Evolutionary conservation across 2,329 filamentous ascomycete species (phyloP).

Genomic region (Malbranchea cinnamomea): DNA sequence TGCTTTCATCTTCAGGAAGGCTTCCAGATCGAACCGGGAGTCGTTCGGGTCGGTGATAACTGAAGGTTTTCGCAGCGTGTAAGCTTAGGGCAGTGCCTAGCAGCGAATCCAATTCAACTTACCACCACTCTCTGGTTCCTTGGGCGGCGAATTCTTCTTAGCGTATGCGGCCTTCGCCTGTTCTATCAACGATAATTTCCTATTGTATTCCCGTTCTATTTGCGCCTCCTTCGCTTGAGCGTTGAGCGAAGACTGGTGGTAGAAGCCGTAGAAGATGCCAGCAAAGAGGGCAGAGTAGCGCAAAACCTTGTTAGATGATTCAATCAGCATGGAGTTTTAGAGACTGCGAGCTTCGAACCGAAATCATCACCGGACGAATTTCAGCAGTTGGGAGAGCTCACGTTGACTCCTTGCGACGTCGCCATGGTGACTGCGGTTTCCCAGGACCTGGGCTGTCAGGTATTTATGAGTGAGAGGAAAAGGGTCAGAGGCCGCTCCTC

Average conservation of each 20-base stretch:
- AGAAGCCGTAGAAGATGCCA: conserved; percentile 90
- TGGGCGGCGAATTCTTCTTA: conserved; percentile 51
- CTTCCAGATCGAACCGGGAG: conserved; percentile 88
- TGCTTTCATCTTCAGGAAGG: conserved; percentile 53
- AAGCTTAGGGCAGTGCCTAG: background rate
- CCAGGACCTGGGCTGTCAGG: conserved; percentile 29
- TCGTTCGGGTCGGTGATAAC: conserved; percentile 64
- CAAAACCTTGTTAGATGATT: conserved; percentile 56
- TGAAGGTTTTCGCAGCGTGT: conserved; percentile 18
- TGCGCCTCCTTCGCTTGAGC: conserved; percentile 54
- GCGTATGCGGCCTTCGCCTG: conserved; percentile 84
- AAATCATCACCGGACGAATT: too few relatives aligned
- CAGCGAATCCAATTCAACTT: conserved; percentile 4
- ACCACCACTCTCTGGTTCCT: conserved; percentile 20
- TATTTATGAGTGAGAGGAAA: conserved; percentile 22
- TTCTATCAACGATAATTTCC: conserved; percentile 81
- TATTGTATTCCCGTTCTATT: conserved; percentile 69
- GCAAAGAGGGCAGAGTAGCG: conserved; percentile 88
- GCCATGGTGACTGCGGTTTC: conserved; percentile 45
- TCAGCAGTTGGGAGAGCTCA: conserved; percentile 29
- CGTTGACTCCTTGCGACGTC: conserved; percentile 52
- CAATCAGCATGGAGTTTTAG: too few relatives aligned
- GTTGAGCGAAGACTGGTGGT: conserved; percentile 73
- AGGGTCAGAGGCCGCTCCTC: conserved; percentile 23
- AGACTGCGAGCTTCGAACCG: too few relatives aligned